Evolutionary conservation across 2,329 filamentous ascomycete species (phyloP).

Genomic region (Colletotrichum theobromicola): DNA sequence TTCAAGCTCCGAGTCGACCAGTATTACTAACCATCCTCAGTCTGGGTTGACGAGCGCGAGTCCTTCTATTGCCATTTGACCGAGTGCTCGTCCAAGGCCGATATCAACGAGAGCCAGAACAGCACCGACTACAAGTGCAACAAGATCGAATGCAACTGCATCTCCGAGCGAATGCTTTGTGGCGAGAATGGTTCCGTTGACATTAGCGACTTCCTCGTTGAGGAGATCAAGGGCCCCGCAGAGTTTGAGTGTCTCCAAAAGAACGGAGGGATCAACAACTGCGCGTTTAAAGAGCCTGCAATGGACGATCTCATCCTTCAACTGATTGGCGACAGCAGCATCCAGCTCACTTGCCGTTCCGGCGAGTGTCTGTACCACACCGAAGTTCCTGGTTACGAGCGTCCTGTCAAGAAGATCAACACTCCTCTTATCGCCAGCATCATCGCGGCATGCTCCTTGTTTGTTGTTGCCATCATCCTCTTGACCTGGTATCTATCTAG

Average conservation of each 20-base stretch:
- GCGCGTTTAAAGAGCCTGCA: slow-evolving; percentile 86
- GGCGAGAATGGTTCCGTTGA: slow-evolving; percentile 91
- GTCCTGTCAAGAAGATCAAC: slow-evolving; percentile 93
- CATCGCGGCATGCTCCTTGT: slow-evolving; percentile 84
- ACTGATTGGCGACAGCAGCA: slow-evolving; percentile 92
- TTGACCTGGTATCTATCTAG: slow-evolving; percentile 87
- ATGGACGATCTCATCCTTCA: slow-evolving; percentile 90
- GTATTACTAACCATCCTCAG: slow-evolving; percentile 46
- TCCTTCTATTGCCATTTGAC: slow-evolving; percentile 95
- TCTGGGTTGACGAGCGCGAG: slow-evolving; percentile 93
- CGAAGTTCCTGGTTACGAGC: slow-evolving; percentile 88
- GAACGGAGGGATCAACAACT: slow-evolving; percentile 67
- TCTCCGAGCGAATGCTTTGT: slow-evolving; percentile 91
- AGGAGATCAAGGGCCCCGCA: slow-evolving; percentile 86
- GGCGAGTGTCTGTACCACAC: slow-evolving; percentile 95
- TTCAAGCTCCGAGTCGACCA: neutral
- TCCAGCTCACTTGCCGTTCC: slow-evolving; percentile 79
- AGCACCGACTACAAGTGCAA: slow-evolving; percentile 85
- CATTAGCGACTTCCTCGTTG: slow-evolving; percentile 83
- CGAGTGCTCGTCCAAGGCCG: slow-evolving; percentile 76
- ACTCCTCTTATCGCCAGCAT: slow-evolving; percentile 94
- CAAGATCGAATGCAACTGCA: slow-evolving; percentile 84
- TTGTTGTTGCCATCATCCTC: slow-evolving; percentile 86
- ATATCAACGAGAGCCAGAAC: slow-evolving; percentile 74
- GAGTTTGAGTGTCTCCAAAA: slow-evolving; percentile 77